Base-by-base conservation (phyloP, 2,329 filamentous ascomycete species). In the Bipolaris zeicola region DNA sequence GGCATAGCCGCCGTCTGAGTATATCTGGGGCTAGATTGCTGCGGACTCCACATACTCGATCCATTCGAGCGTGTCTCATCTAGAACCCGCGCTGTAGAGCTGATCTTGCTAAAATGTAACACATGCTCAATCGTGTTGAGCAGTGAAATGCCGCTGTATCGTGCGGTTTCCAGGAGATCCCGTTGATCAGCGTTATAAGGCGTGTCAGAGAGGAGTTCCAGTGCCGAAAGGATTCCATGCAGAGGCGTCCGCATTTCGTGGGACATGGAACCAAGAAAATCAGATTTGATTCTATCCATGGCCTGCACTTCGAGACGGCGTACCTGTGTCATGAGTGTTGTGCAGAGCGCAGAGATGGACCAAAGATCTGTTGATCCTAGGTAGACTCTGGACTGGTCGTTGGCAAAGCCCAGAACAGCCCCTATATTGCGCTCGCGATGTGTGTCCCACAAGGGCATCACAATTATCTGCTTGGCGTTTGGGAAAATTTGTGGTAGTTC, bases 241-340 rank as follows among this genome's bases (percentile, higher is more conserved):
- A 56, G 43, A 24, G 53, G 53, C 31, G 53, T 56, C 24, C 53
- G 50, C 53, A 56, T 56, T 20, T 56, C 53, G 16, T 56, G 53
- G 10, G 53, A 56, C 31, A 56, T 34, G 14, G 53, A 56, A 26
- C 53, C 53, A 7, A 56, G 49, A 11, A 56, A 56, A 28, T 56
- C 53, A 22, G 53, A 52, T 26, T 56, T 52, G 22, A 56, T 56
- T 18, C 42, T 56, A 10, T 56, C 53, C 50, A 56, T 52, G 45
- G 49, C 49, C n/a, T 56, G 53, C 20, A 38, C 53, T 47, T 56
- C 53, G 5, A 56, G 42, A 34, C 53, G 53, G 10, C 53, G 42
- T 7, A 56, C 53, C n/a, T 56, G 53, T 28, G 49, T 56, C 53
- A 56, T 56, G 13, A 52, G 51, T 22, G 53, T 56, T 5, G 49